phyloP scores from a whole-genome alignment of 164 flowering plant species.

The Aristolochia fimbriata region DNA sequence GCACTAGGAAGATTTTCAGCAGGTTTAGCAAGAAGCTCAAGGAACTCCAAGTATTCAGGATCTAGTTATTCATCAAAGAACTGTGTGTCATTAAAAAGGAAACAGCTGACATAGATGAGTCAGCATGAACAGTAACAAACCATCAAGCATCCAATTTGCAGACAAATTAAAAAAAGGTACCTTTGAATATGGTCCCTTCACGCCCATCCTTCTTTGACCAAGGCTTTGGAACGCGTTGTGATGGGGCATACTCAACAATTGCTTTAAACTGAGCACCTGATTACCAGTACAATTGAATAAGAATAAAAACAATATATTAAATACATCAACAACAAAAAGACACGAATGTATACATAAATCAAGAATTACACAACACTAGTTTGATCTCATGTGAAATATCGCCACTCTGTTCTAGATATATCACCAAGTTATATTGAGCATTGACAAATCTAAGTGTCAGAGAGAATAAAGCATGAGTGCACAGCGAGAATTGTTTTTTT shows the following conservation, averaged over 20 bases:
- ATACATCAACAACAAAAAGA: neutral
- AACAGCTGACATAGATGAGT: neutral
- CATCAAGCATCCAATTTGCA: neutral
- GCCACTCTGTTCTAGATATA: no score
- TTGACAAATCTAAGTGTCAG: no score
- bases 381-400: neutral
- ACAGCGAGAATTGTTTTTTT: no score
- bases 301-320: neutral
- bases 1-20: slow-evolving; percentile 95
- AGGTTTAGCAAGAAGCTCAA: slow-evolving; percentile 76
- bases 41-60: slow-evolving; percentile 83
- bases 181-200: slow-evolving; percentile 77
- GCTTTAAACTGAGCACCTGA: slow-evolving; percentile 68
- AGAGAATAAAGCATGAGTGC: no score
- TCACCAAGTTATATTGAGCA: no score
- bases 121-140: neutral
- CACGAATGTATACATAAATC: neutral
- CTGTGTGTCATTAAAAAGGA: slow-evolving; percentile 13
- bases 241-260: slow-evolving; percentile 87
- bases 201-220: slow-evolving; percentile 80
- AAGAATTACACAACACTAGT: neutral
- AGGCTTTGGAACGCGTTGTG: slow-evolving; percentile 71
- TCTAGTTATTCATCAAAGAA: slow-evolving; percentile 42
- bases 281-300: neutral
- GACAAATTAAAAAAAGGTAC: slow-evolving; percentile 19